A percentile compares a stretch with the other conserved stretches of the same genome.
These are phyloP conservation scores for Eucalyptus caleyi DNA, from an alignment of 345 rosid species.

Conservation along the genomic window DNA sequence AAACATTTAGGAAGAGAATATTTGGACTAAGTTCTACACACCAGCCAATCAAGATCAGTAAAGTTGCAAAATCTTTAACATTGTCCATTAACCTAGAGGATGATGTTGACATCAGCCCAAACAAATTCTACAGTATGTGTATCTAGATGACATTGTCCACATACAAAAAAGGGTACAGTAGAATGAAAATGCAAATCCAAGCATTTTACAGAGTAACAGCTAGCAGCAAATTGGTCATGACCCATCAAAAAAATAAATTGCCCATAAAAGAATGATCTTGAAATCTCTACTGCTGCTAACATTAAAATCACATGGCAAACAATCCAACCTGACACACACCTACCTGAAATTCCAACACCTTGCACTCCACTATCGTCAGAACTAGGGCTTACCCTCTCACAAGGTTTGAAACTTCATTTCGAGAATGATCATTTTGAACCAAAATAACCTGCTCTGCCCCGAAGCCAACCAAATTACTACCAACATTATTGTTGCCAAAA, in stretches of 20 bases:
- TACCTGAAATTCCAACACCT: conserved; percentile 3
- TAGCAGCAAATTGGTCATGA: background rate
- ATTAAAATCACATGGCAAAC: background rate
- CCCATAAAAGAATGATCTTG: background rate
- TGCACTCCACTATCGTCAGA: background rate
- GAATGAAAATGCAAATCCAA: background rate
- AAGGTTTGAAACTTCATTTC: background rate
- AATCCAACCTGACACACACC: background rate
- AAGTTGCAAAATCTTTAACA: background rate
- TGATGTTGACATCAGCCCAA: background rate
- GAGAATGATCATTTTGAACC: background rate
- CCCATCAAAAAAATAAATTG: background rate
- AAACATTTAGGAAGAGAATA: background rate
- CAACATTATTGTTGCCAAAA: conserved; percentile 12
- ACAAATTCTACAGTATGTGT: background rate
- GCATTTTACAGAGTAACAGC: background rate
- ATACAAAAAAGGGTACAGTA: background rate
- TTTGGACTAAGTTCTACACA: background rate
- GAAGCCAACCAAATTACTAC: background rate
- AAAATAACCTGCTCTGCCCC: background rate
- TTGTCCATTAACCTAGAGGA: background rate
- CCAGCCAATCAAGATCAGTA: background rate
- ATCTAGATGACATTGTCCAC: background rate
- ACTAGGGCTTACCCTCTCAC: background rate
- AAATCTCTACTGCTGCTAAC: background rate